Evolutionary conservation across 2,329 filamentous ascomycete genomes (phyloP), one percentile per base, ranked within the genome.

Genomic region (Claviceps maximensis): DNA sequence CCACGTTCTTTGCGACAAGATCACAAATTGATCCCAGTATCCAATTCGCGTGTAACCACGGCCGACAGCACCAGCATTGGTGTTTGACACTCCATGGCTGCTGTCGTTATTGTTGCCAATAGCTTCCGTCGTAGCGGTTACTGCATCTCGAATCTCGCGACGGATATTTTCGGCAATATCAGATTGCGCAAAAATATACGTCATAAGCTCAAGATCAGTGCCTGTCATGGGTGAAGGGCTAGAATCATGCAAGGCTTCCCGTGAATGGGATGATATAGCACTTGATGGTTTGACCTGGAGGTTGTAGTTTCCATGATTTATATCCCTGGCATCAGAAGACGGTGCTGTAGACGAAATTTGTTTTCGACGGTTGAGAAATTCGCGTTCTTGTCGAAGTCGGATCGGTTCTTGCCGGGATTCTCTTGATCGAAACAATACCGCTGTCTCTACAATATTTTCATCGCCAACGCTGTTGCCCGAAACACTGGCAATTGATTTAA

Each of bases 1-100:
- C 91, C 91, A 98, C 0, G 93, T 98, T 47, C 93, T 82, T 61
- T 83, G 79, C 0, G 91, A 95, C 13, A 98, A 75, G 60, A 98
- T 96, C 52, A 84, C 64, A 68, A 98, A 97, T 67, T 98, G 93
- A 45, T 84, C 78, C 9, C 78, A 62, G 59, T 90, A 83, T 47
- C 91, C 83, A 54, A 96, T 78, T 55, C 93, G 87, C 54, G 82
- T 80, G 68, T 94, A 96, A 19, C 88, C 86, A 63, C 82, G 86
- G 56, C 91, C 82, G 59, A 89, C 80, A 9, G 78, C 78, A 50
- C 77, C 77, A 27, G 69, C 65, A 57, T 75, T 71, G 44, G 76
- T 71, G 56, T 79, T 81, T 5, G 74, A 67, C 2, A 73, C 71
- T 3, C 68, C 63, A 1, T 64, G 51, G 13, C 69, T 67, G 53